Conservation (phyloP, 257 asterid species). For the Agastache rugosa region DNA sequence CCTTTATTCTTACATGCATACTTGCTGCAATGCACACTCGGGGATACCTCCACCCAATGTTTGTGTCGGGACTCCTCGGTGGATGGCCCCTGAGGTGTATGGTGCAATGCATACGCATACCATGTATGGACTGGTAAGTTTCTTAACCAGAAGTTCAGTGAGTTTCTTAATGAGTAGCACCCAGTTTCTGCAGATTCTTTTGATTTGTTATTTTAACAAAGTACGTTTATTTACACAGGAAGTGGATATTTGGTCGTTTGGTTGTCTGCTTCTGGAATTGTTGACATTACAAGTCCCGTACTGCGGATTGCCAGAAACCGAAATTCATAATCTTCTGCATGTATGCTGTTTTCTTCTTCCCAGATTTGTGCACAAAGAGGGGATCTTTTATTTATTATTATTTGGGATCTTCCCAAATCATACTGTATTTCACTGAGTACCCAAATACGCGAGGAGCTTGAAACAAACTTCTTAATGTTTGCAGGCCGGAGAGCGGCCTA, state of each 20-base stretch:
- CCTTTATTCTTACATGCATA: slow-evolving; percentile 72
- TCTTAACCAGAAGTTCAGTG: not conserved
- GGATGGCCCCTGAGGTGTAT: slow-evolving; percentile 96
- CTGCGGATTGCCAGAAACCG: slow-evolving; percentile 57
- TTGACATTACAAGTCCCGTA: slow-evolving; percentile 77
- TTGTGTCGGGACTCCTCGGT: slow-evolving; percentile 96
- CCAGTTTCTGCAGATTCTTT: not conserved
- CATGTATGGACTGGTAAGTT: slow-evolving; percentile 50
- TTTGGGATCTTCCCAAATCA: not conserved
- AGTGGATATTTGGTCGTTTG: slow-evolving; percentile 95
- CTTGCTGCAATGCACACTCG: slow-evolving; percentile 86
- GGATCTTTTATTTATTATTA: too few species aligned
- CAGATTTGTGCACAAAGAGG: not conserved
- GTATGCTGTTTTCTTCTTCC: slow-evolving; percentile 25
- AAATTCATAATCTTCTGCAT: slow-evolving; percentile 53
- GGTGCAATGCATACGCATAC: slow-evolving; percentile 37
- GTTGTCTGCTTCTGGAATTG: slow-evolving; percentile 84
- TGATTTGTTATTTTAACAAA: not conserved
- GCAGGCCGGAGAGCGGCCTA: slow-evolving; percentile 60
- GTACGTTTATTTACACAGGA: slow-evolving; percentile 47
- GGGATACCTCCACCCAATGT: slow-evolving; percentile 86
- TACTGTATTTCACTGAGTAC: not conserved
- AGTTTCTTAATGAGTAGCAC: not conserved
- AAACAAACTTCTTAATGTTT: slow-evolving; percentile 7
- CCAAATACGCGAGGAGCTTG: not conserved